Evolutionary conservation across 192 early-diverging fungal species (phyloP).

Genomic region (Mortierella alpina): DNA sequence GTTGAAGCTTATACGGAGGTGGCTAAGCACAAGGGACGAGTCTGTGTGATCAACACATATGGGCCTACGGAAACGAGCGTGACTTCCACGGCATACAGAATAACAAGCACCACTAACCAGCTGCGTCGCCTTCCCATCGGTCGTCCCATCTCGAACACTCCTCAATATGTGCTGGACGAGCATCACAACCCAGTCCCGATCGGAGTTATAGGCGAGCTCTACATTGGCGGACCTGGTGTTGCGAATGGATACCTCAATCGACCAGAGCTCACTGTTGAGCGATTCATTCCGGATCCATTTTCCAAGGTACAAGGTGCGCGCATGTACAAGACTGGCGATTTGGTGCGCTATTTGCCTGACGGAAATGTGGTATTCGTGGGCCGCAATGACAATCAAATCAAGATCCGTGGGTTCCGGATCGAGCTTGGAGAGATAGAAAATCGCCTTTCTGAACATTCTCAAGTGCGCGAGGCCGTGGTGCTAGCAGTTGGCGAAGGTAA

Average conservation of each 20-base stretch:
- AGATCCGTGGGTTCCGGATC: conserved; percentile 52
- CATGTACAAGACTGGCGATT: conserved; percentile 50
- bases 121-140: conserved; percentile 25
- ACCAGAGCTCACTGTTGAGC: conserved; percentile 38
- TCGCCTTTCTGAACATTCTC: conserved; percentile 12
- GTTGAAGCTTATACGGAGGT: not conserved
- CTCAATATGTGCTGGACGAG: conserved; percentile 37
- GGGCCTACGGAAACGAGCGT: conserved; percentile 32
- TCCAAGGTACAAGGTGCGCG: not conserved
- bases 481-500: conserved; percentile 51
- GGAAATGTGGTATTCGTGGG: conserved; percentile 46
- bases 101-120: not conserved
- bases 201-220: conserved; percentile 52
- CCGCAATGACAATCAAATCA: conserved; percentile 52
- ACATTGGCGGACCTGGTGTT: conserved; percentile 48
- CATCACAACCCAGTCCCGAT: conserved; percentile 27
- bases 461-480: conserved; percentile 27
- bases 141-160: conserved; percentile 9
- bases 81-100: not conserved
- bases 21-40: not conserved
- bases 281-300: conserved; percentile 55
- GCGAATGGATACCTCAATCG: conserved; percentile 52
- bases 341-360: conserved; percentile 23
- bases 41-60: conserved; percentile 15
- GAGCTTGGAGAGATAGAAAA: conserved; percentile 47